phyloP scores from a whole-genome alignment of 257 asterid genomes.

The Solanum clarkiae region DNA sequence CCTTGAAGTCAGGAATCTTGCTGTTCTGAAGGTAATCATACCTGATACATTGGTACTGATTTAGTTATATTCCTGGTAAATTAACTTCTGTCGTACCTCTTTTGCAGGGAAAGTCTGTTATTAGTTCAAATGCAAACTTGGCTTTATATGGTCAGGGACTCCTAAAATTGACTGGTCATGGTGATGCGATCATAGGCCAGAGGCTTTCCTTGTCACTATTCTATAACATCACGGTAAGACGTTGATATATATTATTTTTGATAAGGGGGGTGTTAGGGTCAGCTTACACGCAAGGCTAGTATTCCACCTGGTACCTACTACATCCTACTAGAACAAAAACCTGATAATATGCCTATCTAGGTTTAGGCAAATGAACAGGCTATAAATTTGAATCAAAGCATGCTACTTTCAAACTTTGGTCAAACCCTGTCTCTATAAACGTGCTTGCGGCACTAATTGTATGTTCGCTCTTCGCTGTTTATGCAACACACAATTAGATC shows the following conservation, averaged over 20 bases:
- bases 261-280: not conserved
- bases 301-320: not conserved
- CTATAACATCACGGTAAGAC: conserved; percentile 83
- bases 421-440: not conserved
- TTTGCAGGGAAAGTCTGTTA: conserved; percentile 73
- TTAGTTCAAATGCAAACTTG: conserved; percentile 83
- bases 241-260: not conserved
- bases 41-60: not conserved
- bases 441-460: not conserved
- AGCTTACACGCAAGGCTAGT: not conserved
- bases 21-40: conserved; percentile 70
- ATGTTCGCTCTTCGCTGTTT: not conserved
- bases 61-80: not conserved
- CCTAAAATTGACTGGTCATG: conserved; percentile 66
- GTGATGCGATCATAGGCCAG: conserved; percentile 92
- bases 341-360: not conserved
- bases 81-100: not conserved
- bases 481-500: not conserved
- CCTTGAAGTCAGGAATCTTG: conserved; percentile 96
- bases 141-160: conserved; percentile 89
- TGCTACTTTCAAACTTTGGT: not conserved
- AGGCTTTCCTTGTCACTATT: conserved; percentile 76
- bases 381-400: not conserved
- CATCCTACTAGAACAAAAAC: not conserved
- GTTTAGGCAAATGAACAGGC: not conserved